Base-by-base conservation (phyloP, 2,329 filamentous ascomycete species). In the Daldinia sp. region DNA sequence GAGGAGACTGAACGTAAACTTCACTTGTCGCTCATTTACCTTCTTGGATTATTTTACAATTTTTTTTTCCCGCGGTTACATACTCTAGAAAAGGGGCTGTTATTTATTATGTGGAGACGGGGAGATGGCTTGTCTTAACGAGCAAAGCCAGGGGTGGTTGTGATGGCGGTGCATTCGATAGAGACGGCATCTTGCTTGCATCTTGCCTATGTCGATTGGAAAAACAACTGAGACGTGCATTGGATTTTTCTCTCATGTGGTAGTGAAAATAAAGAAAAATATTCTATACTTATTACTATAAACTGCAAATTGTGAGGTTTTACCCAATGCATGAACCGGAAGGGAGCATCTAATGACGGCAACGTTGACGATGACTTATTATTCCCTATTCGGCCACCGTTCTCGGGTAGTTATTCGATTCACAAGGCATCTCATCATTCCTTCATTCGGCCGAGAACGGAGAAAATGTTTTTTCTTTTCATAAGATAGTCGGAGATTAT, bases 21-120 rank as follows among this genome's bases (percentile, higher is more conserved):
- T 67, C 39, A 64, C 51, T 67, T 35, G 48, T 56, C 58, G 41
- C 56, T 67, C 64, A 52, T 55, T 66, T 11, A 17, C 57, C 55
- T 7, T 10, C 39, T 29, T 53, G 41, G 15, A 48, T 25, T 21
- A 34, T 50, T 27, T 53, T 58, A 30, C 25, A 25, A 45, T 35
- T 39, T 41, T 51, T 25, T 4, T 23, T 41, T 49, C 27, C n/a
- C n/a, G n/a, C n/a, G n/a, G n/a, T n/a, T 34, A 55, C 43, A 11
- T 48, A 29, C 17, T 30, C 45, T 30, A 30, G 27, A 48, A 50
- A 35, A 19, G 29, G 30, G 47, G 11, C 3, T 50, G 47, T 32
- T 34, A 34, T 35, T 45, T 52, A 19, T 27, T 29, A 35, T 48
- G 58, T 52, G 63, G 58, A 52, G 63, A 59, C 55, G 29, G 34